A percentile compares a stretch with the other conserved stretches of the same genome.
These are phyloP conservation scores for Chaetomium sp. DNA, from an alignment of 2,329 filamentous ascomycete genomes.

Conservation along the genomic window DNA sequence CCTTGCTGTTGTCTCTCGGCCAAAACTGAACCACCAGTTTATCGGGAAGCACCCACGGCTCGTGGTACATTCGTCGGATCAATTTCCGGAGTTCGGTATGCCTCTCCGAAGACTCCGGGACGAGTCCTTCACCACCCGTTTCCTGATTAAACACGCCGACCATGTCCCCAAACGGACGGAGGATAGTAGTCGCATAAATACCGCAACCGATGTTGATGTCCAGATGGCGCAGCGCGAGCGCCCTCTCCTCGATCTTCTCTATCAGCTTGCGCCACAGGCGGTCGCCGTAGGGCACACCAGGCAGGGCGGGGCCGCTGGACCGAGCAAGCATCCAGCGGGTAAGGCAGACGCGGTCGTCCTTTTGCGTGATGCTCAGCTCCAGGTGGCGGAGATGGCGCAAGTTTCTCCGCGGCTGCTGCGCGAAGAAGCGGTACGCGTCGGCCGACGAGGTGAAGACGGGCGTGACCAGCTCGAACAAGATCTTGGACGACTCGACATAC, in stretches of 20 bases:
- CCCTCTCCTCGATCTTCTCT: not conserved
- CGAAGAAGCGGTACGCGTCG: slow-evolving; percentile 35
- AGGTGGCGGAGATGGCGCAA: slow-evolving; percentile 29
- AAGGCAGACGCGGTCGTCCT: slow-evolving; percentile 36
- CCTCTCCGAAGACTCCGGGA: too few relatives aligned
- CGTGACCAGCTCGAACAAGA: slow-evolving; percentile 33
- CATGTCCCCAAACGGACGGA: not conserved
- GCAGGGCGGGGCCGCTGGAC: too few relatives aligned
- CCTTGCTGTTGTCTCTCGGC: not conserved
- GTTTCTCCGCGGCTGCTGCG: slow-evolving; percentile 19
- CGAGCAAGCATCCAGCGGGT: too few relatives aligned
- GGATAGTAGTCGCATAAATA: not conserved
- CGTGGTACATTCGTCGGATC: too few relatives aligned
- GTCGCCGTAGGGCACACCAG: not conserved
- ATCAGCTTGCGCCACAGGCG: not conserved
- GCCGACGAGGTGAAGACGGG: slow-evolving; percentile 36
- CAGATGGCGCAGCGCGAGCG: not conserved
- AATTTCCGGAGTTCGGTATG: too few relatives aligned
- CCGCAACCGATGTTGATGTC: not conserved
- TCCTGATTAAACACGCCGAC: too few relatives aligned
- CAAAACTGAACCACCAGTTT: not conserved
- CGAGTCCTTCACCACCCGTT: too few relatives aligned
- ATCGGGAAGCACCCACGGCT: not conserved
- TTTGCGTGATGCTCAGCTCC: slow-evolving; percentile 32
- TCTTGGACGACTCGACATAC: slow-evolving; percentile 32